A percentile compares a stretch with the other conserved stretches of the same genome.
Conservation (phyloP, 2,329 filamentous ascomycete species). For the Colletotrichum sp. region DNA sequence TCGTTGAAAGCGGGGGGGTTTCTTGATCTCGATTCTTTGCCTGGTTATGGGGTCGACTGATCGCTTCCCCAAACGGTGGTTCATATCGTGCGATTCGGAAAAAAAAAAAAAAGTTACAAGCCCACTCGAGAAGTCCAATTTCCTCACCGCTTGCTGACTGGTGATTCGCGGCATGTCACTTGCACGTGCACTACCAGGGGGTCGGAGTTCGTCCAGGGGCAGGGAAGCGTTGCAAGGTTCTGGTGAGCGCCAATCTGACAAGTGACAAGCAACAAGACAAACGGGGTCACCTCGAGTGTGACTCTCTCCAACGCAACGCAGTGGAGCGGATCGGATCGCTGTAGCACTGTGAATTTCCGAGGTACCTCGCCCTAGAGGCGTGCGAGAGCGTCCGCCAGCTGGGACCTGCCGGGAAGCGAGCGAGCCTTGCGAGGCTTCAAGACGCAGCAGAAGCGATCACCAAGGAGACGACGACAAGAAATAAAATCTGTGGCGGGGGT, state of each 20-base stretch:
- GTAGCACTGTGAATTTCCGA: background rate
- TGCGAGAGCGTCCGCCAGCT: background rate
- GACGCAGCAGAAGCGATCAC: background rate
- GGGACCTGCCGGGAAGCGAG: background rate
- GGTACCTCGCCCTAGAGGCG: background rate
- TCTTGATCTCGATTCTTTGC: background rate
- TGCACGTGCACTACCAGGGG: background rate
- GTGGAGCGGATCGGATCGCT: background rate
- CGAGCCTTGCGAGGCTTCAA: background rate
- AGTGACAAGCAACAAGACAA: background rate
- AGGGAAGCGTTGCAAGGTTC: background rate
- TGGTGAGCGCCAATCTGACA: background rate
- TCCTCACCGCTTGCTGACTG: background rate
- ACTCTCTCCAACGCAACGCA: background rate
- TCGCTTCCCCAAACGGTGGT: background rate
- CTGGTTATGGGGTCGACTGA: background rate
- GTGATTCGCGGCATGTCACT: background rate
- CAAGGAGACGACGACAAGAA: background rate
- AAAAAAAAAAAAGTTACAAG: background rate
- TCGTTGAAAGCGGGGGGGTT: background rate
- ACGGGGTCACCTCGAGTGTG: background rate
- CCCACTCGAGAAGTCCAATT: background rate
- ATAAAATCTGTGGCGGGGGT: background rate
- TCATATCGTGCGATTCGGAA: background rate
- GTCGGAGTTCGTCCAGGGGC: background rate